Percentiles rank a stretch among this genome's conserved stretches.
phyloP scores from a whole-genome alignment of 2,329 filamentous ascomycete species.

The Colletotrichum sp. region DNA sequence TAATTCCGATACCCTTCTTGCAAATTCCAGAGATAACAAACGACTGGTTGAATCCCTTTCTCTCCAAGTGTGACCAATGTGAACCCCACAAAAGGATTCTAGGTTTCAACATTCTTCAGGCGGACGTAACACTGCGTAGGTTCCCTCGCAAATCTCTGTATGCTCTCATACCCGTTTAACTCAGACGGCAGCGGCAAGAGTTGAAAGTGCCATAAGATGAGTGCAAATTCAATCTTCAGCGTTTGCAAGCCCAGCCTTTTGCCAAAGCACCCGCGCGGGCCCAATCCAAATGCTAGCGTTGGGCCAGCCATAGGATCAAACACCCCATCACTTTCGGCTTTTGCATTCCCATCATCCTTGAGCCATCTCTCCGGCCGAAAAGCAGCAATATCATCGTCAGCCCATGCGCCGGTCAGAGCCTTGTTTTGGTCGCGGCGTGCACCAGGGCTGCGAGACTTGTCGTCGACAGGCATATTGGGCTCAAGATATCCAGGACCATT shows the following conservation, averaged over 20 bases:
- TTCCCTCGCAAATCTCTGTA: neutral
- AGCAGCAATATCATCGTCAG: neutral
- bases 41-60: neutral
- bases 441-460: constrained; percentile 24
- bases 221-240: constrained; percentile 35
- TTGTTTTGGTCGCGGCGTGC: neutral
- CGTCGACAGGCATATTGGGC: constrained; percentile 29
- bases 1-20: neutral
- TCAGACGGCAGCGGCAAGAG: constrained; percentile 23
- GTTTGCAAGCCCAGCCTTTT: constrained; percentile 38
- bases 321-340: constrained; percentile 3
- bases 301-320: constrained; percentile 39
- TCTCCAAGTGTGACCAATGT: neutral
- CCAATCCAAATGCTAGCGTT: constrained; percentile 37
- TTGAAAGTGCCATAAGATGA: constrained; percentile 43
- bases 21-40: neutral
- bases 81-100: neutral
- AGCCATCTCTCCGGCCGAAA: constrained; percentile 28
- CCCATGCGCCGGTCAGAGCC: neutral
- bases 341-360: neutral
- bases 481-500: constrained; percentile 31
- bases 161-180: neutral
- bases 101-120: neutral
- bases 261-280: constrained; percentile 42
- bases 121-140: constrained; percentile 4